These are phyloP conservation scores for Plasmodium inui DNA, from an alignment of 169 alveolate species.

Conservation along the genomic window DNA sequence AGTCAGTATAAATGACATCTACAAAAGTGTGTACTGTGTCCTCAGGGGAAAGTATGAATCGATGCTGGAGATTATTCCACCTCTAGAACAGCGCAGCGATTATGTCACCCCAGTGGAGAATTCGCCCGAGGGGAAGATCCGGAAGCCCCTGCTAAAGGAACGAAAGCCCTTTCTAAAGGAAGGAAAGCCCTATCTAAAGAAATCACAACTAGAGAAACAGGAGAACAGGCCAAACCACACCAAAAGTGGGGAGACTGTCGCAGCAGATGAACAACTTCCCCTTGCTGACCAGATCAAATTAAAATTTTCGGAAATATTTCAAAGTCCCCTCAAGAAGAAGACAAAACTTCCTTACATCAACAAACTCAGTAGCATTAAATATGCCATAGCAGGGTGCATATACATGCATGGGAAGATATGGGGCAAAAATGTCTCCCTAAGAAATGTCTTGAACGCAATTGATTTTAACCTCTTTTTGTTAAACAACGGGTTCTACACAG, in stretches of 20 bases:
- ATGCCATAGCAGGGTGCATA: constrained; percentile 63
- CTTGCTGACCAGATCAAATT: constrained; percentile 22
- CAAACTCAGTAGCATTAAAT: constrained; percentile 34
- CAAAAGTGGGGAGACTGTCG: background rate
- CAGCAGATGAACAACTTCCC: background rate
- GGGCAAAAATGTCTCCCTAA: constrained; percentile 12
- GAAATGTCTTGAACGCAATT: constrained; percentile 48
- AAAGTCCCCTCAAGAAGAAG: background rate
- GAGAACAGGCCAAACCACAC: background rate
- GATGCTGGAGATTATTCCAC: background rate
- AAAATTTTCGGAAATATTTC: constrained; percentile 50
- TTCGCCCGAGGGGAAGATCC: background rate
- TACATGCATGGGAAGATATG: constrained; percentile 53
- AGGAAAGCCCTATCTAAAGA: background rate
- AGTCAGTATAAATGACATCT: constrained; percentile 48
- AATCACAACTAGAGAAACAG: background rate
- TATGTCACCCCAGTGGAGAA: background rate
- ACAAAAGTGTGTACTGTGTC: constrained; percentile 26
- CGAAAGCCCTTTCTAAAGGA: background rate
- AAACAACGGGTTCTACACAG: background rate
- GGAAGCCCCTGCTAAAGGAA: background rate
- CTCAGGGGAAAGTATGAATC: constrained; percentile 18
- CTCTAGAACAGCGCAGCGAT: background rate
- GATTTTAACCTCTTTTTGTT: constrained; percentile 32
- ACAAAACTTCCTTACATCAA: background rate